Base-by-base conservation (phyloP, 2,329 filamentous ascomycete species). In the Cryphonectria radicalis region DNA sequence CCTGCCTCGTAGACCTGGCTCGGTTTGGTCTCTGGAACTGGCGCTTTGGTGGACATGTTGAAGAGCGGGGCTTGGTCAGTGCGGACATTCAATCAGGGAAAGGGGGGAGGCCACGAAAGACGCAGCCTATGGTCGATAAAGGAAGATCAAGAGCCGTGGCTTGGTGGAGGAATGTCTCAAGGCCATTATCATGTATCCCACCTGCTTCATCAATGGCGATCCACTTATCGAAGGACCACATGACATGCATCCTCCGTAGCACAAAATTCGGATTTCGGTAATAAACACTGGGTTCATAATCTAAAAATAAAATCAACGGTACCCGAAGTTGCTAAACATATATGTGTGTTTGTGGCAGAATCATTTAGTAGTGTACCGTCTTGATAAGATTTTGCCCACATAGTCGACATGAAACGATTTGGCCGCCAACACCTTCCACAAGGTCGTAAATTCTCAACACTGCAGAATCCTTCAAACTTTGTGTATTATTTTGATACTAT, bases 1-100 rank as follows among this genome's bases (percentile, higher is more conserved):
- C 82, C 83, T 14, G 81, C 85, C 63, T 83, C 77, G 77, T 89
- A 87, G 1, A 82, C 84, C 65, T 74, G 77, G 63, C 76, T 79
- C 4, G 74, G 68, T 66, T 78, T 76, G 8, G 63, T 32, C 60
- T 66, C 67, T 10, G 67, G 28, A 14, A 64, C 14, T 14, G 53
- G 19, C 17, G 63, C 55, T 57, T 37, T 55, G 62, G 62, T 71
- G 22, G 69, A 71, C 70, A 73, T 73, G 57, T 8, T 64, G 57
- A 50, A 50, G n/a, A n/a, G 46, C 7, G n/a, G 46, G 7, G 25
- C 28, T 25, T 57, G 67, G n/a, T 73, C 43, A 8, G 69, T 66
- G 8, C 74, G 46, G 50, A 22, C n/a, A 25, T 7, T 22, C 43
- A 46, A 22, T 46, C 6, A 46, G 43, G 19, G 17, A 22, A 19